Evolutionary conservation across 163 green algal species (phyloP), one percentile per base, ranked within the genome.

Genomic region (Scenedesmus sp.): DNA sequence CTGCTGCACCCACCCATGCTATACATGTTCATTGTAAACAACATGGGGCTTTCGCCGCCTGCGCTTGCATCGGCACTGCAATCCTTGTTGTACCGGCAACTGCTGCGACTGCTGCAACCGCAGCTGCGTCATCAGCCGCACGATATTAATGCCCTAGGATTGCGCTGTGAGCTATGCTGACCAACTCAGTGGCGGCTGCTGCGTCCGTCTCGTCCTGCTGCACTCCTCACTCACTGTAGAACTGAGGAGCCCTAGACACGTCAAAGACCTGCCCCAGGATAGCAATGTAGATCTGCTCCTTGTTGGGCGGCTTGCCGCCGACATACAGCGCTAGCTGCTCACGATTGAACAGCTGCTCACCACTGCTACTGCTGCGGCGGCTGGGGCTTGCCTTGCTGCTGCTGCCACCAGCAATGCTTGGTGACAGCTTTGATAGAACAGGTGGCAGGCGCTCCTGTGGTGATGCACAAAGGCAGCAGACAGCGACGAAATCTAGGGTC

Each of bases 201-300:
- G 76, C n/a, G n/a, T n/a, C n/a, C n/a, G n/a, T n/a, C n/a, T n/a
- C n/a, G n/a, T n/a, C n/a, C n/a, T n/a, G n/a, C n/a, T n/a, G n/a
- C n/a, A n/a, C n/a, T n/a, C n/a, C n/a, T 82, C 70, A 82, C 88
- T 81, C 73, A 93, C 86, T 93, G 43, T 96, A 96, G 22, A 92
- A 93, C 18, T 91, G 30, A 13, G 86, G 35, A 9, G 92, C 91
- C 49, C 89, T 93, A 0, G 90, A 89, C 53, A 96, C 94, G 83
- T 96, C 94, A 79, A 94, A 96, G 44, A 96, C 93, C 82, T 94
- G 42, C 0, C 94, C 93, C 43, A 95, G 37, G n/a, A 95, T 94
- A 3, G 91, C 91, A 0, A 95, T 46, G 89, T 95, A 95, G 22
- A 94, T 81, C 0, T 72, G 26, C 10, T n/a, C 13, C 30, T 24